Evolutionary conservation across 2,329 filamentous ascomycete species (phyloP).

Genomic region (Leptosphaerulina australis): DNA sequence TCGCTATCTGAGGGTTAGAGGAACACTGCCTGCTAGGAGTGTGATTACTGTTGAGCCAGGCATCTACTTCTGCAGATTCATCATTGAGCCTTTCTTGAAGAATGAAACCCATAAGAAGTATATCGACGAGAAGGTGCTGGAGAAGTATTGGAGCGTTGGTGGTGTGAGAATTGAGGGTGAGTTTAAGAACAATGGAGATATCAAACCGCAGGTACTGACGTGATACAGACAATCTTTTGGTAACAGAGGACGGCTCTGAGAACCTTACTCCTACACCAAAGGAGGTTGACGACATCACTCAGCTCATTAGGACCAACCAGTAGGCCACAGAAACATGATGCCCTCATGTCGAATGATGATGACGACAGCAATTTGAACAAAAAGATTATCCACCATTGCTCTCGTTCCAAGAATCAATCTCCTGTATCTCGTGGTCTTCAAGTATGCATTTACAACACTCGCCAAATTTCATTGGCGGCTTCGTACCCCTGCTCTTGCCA

Average conservation of each 20-base stretch:
- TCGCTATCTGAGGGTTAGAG: constrained; percentile 80
- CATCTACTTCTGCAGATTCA: constrained; percentile 76
- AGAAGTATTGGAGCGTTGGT: constrained; percentile 76
- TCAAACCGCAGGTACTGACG: constrained; percentile 12
- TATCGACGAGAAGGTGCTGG: constrained; percentile 69
- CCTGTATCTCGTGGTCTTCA: not conserved
- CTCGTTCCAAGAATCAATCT: not conserved
- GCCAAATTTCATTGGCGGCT: constrained; percentile 2
- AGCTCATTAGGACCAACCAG: constrained; percentile 56
- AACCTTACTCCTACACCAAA: constrained; percentile 84
- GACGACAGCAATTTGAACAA: constrained; percentile 6
- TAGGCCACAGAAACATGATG: not conserved
- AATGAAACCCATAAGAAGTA: constrained; percentile 65
- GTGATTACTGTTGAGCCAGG: constrained; percentile 97
- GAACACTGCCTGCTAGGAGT: constrained; percentile 73
- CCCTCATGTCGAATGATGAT: not conserved
- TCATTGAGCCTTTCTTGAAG: constrained; percentile 72
- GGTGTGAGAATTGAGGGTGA: constrained; percentile 82
- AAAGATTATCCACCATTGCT: constrained; percentile 8
- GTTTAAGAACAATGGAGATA: constrained; percentile 3
- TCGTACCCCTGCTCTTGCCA: not conserved
- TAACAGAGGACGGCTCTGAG: constrained; percentile 78
- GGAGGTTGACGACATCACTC: constrained; percentile 69
- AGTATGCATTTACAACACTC: not conserved
- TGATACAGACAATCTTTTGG: constrained; percentile 72